A percentile compares a stretch with the other conserved stretches of the same genome.
Conservation (phyloP, 208 protist species). For the Acanthamoeba polyphaga region DNA sequence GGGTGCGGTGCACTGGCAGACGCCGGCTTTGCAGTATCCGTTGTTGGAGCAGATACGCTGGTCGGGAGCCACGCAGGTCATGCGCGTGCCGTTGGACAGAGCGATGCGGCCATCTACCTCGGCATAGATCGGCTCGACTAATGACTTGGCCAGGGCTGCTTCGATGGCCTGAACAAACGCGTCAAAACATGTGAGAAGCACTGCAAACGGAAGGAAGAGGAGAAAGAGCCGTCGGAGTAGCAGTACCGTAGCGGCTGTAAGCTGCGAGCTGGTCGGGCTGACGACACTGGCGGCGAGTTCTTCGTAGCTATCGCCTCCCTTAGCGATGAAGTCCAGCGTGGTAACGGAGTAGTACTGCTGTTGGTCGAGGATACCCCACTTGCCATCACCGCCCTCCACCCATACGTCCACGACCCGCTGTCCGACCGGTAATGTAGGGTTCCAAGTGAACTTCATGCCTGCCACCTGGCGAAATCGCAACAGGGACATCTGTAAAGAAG, state of each 20-base stretch:
- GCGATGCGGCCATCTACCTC: conserved; percentile 13
- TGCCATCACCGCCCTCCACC: background rate
- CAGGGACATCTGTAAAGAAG: too few relatives aligned
- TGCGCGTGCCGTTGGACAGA: background rate
- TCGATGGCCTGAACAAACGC: background rate
- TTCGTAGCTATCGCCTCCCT: conserved; percentile 39
- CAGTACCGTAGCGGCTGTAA: background rate
- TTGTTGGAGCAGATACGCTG: conserved; percentile 42
- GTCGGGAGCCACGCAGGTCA: conserved; percentile 6
- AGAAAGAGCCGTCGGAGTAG: background rate
- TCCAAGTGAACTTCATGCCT: conserved; percentile 41
- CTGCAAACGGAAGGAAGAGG: too few relatives aligned
- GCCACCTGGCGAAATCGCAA: background rate
- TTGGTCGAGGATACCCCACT: background rate
- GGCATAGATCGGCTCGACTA: background rate
- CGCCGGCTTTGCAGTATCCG: conserved; percentile 22
- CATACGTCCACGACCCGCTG: conserved; percentile 54
- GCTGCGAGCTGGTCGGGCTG: background rate
- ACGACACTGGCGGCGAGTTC: background rate
- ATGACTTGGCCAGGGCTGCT: background rate
- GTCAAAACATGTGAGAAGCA: background rate
- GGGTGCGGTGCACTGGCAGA: conserved; percentile 39
- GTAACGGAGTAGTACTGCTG: background rate
- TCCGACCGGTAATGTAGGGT: background rate
- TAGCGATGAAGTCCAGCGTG: conserved; percentile 7